Evolutionary conservation across 768 basidiomycete species (phyloP).

Genomic region (Kwoniella bestiolae): DNA sequence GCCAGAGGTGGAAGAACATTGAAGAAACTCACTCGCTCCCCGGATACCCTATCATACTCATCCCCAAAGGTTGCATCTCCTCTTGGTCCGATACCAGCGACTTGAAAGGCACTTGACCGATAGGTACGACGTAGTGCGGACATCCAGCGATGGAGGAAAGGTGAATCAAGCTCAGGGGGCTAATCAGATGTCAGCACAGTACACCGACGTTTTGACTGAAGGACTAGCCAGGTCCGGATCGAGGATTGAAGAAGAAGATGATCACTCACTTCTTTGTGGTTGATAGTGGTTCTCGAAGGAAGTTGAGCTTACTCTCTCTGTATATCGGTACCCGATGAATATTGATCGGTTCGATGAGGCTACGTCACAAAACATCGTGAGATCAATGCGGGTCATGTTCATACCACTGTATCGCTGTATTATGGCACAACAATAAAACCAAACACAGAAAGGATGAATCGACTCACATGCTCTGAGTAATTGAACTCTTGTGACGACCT

Average conservation of each 20-base stretch:
- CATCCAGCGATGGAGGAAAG: slow-evolving; percentile 19
- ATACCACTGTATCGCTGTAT: too few relatives aligned
- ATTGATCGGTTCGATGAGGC: background rate
- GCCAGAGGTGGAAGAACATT: too few relatives aligned
- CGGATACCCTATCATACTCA: slow-evolving; percentile 20
- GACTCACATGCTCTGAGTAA: slow-evolving; percentile 33
- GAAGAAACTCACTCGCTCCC: slow-evolving; percentile 22
- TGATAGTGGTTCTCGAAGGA: background rate
- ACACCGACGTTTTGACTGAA: too few relatives aligned
- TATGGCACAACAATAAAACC: too few relatives aligned
- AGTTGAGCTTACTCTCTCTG: background rate
- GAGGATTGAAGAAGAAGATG: too few relatives aligned
- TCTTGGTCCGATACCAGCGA: slow-evolving; percentile 30
- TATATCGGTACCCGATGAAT: background rate
- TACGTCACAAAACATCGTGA: background rate
- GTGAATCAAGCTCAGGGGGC: background rate
- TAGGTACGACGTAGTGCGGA: slow-evolving; percentile 35
- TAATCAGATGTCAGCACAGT: background rate
- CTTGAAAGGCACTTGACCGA: slow-evolving; percentile 51
- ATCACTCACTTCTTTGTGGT: background rate
- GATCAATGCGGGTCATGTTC: too few relatives aligned
- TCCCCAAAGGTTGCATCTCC: slow-evolving; percentile 32
- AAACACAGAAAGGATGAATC: background rate
- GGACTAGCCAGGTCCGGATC: too few relatives aligned
- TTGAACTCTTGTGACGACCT: background rate